phyloP scores from a whole-genome alignment of 768 basidiomycete genomes.

The Gloeophyllum trabeum region DNA sequence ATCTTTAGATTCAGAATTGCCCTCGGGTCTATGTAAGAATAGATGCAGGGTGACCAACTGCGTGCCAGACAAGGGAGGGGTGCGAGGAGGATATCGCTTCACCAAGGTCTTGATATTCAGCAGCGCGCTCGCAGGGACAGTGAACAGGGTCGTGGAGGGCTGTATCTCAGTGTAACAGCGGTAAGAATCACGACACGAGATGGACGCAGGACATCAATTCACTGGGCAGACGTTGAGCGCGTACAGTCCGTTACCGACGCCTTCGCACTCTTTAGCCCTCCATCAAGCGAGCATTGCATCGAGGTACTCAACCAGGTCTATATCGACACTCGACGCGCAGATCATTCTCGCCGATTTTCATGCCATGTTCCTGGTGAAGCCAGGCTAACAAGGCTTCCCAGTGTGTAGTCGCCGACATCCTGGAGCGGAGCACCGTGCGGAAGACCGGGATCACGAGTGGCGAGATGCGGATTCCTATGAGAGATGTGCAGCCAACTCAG shows the following conservation, averaged over 20 bases:
- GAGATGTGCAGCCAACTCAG: too few species aligned
- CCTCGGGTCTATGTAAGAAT: constrained; percentile 45
- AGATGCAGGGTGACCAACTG: constrained; percentile 81
- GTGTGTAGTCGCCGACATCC: background rate
- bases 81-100: constrained; percentile 36
- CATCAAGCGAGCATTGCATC: constrained; percentile 1
- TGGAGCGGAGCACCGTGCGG: background rate
- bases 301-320: constrained; percentile 30
- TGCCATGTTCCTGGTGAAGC: background rate
- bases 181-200: too few species aligned
- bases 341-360: constrained; percentile 19
- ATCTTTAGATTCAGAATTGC: constrained; percentile 33
- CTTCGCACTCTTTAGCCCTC: constrained; percentile 21
- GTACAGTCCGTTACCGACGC: constrained; percentile 65
- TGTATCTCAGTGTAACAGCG: constrained; percentile 14
- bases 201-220: too few species aligned
- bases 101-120: constrained; percentile 65
- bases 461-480: too few species aligned
- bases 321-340: constrained; percentile 41
- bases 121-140: constrained; percentile 57
- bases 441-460: too few species aligned
- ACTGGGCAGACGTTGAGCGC: constrained; percentile 32
- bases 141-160: constrained; percentile 50
- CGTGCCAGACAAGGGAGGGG: constrained; percentile 36
- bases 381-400: background rate